Evolutionary conservation across 2,329 filamentous ascomycete genomes (phyloP).

Genomic region (Colletotrichum nymphaeae): DNA sequence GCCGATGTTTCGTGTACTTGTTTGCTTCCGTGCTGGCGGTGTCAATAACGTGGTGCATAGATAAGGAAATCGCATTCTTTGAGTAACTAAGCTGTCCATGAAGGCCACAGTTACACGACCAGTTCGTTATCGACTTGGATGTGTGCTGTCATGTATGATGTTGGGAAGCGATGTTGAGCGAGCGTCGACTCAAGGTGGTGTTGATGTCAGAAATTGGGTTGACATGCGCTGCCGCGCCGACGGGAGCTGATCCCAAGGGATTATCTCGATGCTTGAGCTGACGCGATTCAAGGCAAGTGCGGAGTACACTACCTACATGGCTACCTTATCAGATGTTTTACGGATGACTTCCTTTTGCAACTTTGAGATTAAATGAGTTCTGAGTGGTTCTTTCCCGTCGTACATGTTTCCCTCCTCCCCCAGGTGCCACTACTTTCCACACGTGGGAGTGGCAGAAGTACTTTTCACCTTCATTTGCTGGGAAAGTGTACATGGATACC

Average conservation of each 20-base stretch:
- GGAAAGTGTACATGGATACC: background rate
- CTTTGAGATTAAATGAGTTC: background rate
- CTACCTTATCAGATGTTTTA: background rate
- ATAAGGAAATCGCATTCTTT: background rate
- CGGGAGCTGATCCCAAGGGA: background rate
- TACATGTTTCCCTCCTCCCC: slow-evolving; percentile 14
- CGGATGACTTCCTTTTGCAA: too few species aligned
- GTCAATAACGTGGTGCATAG: background rate
- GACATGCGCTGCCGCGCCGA: background rate
- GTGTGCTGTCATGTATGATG: background rate
- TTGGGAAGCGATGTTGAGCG: background rate
- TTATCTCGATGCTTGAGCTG: background rate
- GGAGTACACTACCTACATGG: background rate
- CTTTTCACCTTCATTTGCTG: background rate
- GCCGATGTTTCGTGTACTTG: background rate
- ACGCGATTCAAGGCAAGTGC: background rate
- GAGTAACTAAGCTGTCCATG: background rate
- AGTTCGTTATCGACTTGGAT: background rate
- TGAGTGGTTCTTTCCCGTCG: background rate
- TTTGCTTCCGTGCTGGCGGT: background rate
- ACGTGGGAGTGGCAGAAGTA: slow-evolving; percentile 28
- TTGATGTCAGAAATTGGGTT: background rate
- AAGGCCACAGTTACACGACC: background rate
- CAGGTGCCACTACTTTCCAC: slow-evolving; percentile 30
- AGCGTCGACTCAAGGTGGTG: background rate